A percentile compares a stretch with the other conserved stretches of the same genome.
These are phyloP conservation scores for Fusarium irregulare DNA, from an alignment of 2,329 filamentous ascomycete genomes.

Conservation along the genomic window DNA sequence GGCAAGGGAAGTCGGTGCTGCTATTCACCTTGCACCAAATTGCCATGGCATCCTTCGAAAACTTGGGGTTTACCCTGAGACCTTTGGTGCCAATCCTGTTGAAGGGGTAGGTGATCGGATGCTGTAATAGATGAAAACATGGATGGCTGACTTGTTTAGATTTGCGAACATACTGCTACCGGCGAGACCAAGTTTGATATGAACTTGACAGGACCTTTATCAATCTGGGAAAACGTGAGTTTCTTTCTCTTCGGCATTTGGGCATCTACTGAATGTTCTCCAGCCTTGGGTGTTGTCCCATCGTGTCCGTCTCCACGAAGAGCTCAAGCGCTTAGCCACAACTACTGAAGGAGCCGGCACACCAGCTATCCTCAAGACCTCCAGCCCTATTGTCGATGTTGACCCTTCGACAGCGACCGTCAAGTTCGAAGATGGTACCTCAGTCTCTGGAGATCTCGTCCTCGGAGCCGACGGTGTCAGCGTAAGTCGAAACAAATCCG, in stretches of 20 bases:
- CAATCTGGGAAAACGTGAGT: constrained; percentile 57
- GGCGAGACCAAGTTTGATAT: constrained; percentile 53
- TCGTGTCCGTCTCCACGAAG: constrained; percentile 62
- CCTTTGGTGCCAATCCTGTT: constrained; percentile 53
- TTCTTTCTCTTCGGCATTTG: not conserved
- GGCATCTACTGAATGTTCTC: not conserved
- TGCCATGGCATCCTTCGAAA: constrained; percentile 65
- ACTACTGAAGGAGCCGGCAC: constrained; percentile 49
- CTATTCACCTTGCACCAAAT: constrained; percentile 72
- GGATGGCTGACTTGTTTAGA: constrained; percentile 16
- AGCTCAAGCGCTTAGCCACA: constrained; percentile 59
- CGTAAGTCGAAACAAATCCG: constrained; percentile 40
- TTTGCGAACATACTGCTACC: constrained; percentile 52
- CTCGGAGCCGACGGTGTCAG: constrained; percentile 67
- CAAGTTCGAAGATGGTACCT: constrained; percentile 58
- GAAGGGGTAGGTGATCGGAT: constrained; percentile 35
- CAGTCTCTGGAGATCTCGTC: constrained; percentile 60
- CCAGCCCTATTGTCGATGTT: constrained; percentile 57
- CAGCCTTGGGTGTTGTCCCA: constrained; percentile 61
- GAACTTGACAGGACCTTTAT: constrained; percentile 51
- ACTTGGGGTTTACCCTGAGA: constrained; percentile 54
- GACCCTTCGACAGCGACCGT: constrained; percentile 55
- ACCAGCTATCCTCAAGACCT: constrained; percentile 54
- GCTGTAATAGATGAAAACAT: too few species aligned
- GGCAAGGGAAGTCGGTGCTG: constrained; percentile 67